phyloP scores from a whole-genome alignment of 148 eudicot species.

The Rhododendron griersonianum region DNA sequence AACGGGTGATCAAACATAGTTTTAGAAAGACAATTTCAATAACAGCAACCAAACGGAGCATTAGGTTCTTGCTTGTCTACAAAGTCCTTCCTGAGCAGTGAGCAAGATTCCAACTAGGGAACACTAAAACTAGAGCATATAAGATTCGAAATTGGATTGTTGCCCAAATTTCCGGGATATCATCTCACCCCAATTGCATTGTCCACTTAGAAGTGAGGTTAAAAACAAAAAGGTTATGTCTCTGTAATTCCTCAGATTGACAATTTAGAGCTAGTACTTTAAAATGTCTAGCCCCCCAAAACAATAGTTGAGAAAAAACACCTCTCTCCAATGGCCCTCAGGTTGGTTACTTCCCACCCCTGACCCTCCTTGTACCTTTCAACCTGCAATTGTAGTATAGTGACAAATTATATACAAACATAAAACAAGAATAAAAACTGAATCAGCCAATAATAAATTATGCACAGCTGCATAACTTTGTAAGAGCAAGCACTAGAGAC shows the following conservation, averaged over 20 bases:
- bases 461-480: background rate
- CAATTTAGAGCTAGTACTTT: background rate
- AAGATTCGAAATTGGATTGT: background rate
- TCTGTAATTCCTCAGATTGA: background rate
- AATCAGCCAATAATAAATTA: background rate
- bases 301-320: constrained; percentile 44
- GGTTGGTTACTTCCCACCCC: constrained; percentile 62
- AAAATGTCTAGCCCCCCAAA: background rate
- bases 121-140: background rate
- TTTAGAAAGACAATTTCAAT: background rate
- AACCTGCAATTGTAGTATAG: constrained; percentile 33
- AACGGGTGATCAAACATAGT: background rate
- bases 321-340: constrained; percentile 47
- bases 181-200: background rate
- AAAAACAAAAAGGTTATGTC: background rate
- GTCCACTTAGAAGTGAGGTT: background rate
- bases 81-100: background rate
- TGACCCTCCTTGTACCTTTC: constrained; percentile 61
- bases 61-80: background rate
- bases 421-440: background rate
- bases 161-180: background rate
- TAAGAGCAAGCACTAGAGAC: background rate
- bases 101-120: background rate
- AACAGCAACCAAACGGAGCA: background rate
- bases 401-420: background rate